Evolutionary conservation across 140 eudicot genomes (phyloP), one percentile per base, ranked within the genome.

Genomic region (Anethum foeniculum): DNA sequence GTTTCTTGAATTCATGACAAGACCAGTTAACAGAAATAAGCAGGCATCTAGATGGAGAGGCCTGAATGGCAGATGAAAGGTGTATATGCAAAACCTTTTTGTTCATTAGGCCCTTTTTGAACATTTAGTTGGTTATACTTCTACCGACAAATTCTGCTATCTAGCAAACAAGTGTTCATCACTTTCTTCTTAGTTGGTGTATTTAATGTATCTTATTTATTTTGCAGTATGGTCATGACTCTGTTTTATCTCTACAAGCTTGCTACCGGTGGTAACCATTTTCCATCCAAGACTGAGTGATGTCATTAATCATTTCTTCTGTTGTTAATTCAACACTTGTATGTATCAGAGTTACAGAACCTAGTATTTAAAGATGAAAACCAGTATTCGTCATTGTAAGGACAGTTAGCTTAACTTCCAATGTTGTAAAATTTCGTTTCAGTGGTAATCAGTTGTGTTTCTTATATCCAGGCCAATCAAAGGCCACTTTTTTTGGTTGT

Each of bases 231-330:
- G 34, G 30, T 88, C 79, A 94, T 94, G 98, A 88, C 98, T 82
- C 85, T 80, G 76, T 92, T 94, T 82, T 94, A 88, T 76, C 85
- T 88, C 56, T 94, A 90, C 97, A 94, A 92, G 90, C 83, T 94
- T 85, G 95, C 83, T 23, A 90, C 93, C 0, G 96, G 98, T 16
- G 97, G 98, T 44, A 94, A 94, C 87, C 98, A 92, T 86, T 77
- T 90, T 71, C 80, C 96, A 3, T 77, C 91, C 62, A 94, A 94
- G 88, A 77, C 90, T 9, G 93, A 94, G 82, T 94, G 87, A 62
- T 25, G 36, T 27, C 71, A 25, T 60, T n/a, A 30, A 73, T 39
- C 28, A 41, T 36, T 72, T 72, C 78, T 74, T 43, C 23, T n/a
- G 58, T 74, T 21, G 36, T 58, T 74, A 25, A 41, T 74, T 44